These are phyloP conservation scores for Botrytis tulipae DNA, from an alignment of 2,329 filamentous ascomycete genomes.

Conservation along the genomic window DNA sequence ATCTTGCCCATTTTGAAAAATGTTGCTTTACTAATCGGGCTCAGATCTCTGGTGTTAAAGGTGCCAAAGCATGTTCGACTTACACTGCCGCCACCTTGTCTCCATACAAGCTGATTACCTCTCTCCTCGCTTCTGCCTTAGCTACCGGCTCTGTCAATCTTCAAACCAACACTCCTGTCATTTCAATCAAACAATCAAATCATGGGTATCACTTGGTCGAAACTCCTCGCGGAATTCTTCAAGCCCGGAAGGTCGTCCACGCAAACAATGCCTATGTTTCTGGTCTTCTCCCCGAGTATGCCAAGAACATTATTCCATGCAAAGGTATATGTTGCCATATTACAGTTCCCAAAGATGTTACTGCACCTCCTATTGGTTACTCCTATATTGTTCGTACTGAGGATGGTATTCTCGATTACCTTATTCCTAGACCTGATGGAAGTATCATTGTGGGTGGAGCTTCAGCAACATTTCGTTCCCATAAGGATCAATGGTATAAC, in stretches of 20 bases:
- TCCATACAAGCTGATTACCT: constrained; percentile 60
- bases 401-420: constrained; percentile 28
- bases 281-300: constrained; percentile 52
- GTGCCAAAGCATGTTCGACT: constrained; percentile 25
- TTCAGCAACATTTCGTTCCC: constrained; percentile 36
- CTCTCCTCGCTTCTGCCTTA: constrained; percentile 50
- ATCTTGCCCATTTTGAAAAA: too few species aligned
- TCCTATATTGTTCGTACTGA: constrained; percentile 24
- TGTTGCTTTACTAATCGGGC: not conserved
- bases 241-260: constrained; percentile 55
- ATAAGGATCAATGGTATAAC: constrained; percentile 44
- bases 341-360: constrained; percentile 26
- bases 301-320: constrained; percentile 57
- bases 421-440: constrained; percentile 35
- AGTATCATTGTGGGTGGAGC: constrained; percentile 44
- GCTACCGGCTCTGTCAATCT: constrained; percentile 46
- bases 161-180: constrained; percentile 51
- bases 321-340: constrained; percentile 46
- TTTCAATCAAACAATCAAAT: constrained; percentile 22
- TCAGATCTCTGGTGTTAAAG: constrained; percentile 31
- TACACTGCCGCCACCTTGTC: constrained; percentile 42
- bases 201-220: constrained; percentile 45
- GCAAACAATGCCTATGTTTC: constrained; percentile 69
- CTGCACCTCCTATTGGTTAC: constrained; percentile 24
- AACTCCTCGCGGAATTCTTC: constrained; percentile 55